A percentile compares a stretch with the other conserved stretches of the same genome.
Evolutionary conservation across 176 grass and related monocot species (phyloP).

Genomic region (Oryza meyeriana): DNA sequence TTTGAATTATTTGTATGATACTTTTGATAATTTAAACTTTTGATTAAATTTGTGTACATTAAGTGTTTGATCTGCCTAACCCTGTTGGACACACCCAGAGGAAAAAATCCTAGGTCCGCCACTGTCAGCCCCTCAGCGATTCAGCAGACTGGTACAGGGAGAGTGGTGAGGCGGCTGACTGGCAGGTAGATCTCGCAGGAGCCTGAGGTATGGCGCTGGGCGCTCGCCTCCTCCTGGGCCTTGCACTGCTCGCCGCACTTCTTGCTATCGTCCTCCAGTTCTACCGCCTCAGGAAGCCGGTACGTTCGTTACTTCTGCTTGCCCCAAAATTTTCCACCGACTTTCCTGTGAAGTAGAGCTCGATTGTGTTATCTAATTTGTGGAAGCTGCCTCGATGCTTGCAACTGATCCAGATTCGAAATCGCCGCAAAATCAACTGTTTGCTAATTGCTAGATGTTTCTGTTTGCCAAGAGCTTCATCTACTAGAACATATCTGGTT

Average conservation of each 20-base stretch:
- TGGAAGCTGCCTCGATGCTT: not conserved
- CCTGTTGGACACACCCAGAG: too few relatives aligned
- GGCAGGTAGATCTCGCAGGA: constrained; percentile 11
- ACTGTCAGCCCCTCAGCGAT: not conserved
- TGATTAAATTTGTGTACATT: too few relatives aligned
- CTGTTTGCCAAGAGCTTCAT: not conserved
- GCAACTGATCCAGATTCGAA: not conserved
- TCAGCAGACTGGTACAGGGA: not conserved
- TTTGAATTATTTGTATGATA: too few relatives aligned
- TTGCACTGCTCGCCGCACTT: constrained; percentile 41
- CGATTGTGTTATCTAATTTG: not conserved
- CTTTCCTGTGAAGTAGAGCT: not conserved
- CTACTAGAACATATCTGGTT: not conserved
- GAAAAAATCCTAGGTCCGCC: too few relatives aligned
- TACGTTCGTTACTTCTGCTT: constrained; percentile 17
- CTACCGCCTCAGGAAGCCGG: constrained; percentile 54
- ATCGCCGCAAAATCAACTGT: not conserved
- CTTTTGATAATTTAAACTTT: too few relatives aligned
- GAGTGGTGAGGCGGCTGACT: not conserved
- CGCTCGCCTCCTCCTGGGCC: constrained; percentile 36
- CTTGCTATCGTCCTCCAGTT: constrained; percentile 49
- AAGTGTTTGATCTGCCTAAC: too few relatives aligned
- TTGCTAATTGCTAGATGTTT: not conserved
- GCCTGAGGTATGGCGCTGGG: constrained; percentile 22
- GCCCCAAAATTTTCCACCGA: not conserved